Evolutionary conservation across 1,284 basidiomycete species (phyloP).

Genomic region (Mycena sp.): DNA sequence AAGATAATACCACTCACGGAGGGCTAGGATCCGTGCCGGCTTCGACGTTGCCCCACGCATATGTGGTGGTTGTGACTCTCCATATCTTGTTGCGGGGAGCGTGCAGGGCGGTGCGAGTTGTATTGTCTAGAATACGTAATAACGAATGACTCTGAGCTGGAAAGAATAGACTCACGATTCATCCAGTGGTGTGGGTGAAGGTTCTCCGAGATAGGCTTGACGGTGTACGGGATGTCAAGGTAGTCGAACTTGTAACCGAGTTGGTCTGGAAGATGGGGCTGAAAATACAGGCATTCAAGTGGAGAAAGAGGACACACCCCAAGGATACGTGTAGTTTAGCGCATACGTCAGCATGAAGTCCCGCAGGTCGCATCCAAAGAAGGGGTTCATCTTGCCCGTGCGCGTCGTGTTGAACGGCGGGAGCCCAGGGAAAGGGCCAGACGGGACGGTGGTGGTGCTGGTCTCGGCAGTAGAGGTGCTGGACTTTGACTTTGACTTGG

Average conservation of each 20-base stretch:
- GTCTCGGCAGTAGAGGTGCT: not conserved
- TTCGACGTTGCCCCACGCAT: conserved; percentile 12
- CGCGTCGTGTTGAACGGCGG: conserved; percentile 12
- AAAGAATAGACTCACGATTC: conserved; percentile 10
- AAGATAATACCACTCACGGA: not conserved
- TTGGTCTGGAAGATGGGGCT: conserved; percentile 34
- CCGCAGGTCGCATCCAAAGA: conserved; percentile 65
- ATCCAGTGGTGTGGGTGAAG: conserved; percentile 25
- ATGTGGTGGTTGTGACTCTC: conserved; percentile 10
- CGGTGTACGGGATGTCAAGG: conserved; percentile 20
- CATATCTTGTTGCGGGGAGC: conserved; percentile 25
- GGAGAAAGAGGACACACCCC: conserved; percentile 51
- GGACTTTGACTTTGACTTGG: not conserved
- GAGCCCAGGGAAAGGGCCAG: conserved; percentile 2
- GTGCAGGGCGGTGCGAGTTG: conserved; percentile 27
- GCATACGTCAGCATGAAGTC: conserved; percentile 66
- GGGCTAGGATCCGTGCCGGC: conserved; percentile 16
- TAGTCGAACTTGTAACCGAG: conserved; percentile 38
- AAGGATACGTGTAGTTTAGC: conserved; percentile 68
- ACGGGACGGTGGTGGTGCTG: too few relatives aligned
- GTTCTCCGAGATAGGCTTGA: conserved; percentile 20
- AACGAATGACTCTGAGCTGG: not conserved
- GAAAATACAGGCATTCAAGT: not conserved
- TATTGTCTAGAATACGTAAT: conserved; percentile 15
- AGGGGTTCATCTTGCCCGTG: conserved; percentile 61